phyloP scores from a whole-genome alignment of 805 yeast species.

The Komagataella populi region DNA sequence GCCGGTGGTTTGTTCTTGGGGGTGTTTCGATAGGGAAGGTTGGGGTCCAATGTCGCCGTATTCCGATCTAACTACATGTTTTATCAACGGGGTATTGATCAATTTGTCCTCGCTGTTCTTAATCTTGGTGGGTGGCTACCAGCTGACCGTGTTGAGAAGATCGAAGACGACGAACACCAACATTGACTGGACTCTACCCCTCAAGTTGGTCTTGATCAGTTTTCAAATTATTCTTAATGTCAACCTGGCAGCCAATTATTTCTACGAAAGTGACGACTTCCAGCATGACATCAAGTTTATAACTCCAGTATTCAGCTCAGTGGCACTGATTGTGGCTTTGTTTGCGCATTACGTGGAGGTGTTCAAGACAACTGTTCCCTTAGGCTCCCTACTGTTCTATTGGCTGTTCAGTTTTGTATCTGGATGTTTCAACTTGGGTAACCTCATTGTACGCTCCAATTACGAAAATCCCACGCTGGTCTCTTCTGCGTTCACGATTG shows the following conservation, averaged over 20 bases:
- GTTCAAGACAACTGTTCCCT: constrained; percentile 49
- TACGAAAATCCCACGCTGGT: constrained; percentile 9
- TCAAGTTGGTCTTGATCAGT: constrained; percentile 24
- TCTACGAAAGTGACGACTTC: constrained; percentile 11
- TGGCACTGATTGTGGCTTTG: constrained; percentile 36
- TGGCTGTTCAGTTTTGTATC: constrained; percentile 53
- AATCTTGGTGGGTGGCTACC: constrained; percentile 22
- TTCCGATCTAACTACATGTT: constrained; percentile 38
- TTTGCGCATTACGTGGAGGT: constrained; percentile 61
- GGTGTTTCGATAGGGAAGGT: constrained; percentile 29
- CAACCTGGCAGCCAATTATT: constrained; percentile 7
- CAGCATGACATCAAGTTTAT: constrained; percentile 14
- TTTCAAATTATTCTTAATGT: constrained; percentile 25
- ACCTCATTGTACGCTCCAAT: constrained; percentile 22
- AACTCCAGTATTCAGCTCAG: constrained; percentile 17
- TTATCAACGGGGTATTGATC: constrained; percentile 29
- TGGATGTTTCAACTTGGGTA: constrained; percentile 29
- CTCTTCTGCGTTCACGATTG: constrained; percentile 18
- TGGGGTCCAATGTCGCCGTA: constrained; percentile 23
- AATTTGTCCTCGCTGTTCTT: constrained; percentile 21
- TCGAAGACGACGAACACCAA: constrained; percentile 17
- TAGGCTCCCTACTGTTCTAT: constrained; percentile 54
- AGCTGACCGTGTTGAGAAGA: constrained; percentile 19
- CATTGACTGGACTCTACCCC: constrained; percentile 23
- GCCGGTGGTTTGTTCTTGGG: constrained; percentile 9